Conservation (phyloP, 116 monocot genomes). For the Cymodocea nodosa region DNA sequence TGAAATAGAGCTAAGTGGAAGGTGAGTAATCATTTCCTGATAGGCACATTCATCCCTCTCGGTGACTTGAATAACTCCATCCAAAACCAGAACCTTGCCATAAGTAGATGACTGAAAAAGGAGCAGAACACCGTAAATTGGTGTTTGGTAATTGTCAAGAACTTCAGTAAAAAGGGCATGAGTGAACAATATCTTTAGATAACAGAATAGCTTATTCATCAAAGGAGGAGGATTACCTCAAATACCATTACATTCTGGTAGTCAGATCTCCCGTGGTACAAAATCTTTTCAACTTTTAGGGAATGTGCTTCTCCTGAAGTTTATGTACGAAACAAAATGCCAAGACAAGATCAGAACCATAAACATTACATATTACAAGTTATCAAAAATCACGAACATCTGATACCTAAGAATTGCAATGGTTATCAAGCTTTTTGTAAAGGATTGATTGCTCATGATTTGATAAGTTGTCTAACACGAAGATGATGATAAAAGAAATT, state of each 20-base stretch:
- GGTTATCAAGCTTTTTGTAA: too few species aligned
- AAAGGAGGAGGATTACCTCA: slow-evolving; percentile 38
- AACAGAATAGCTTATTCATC: too few species aligned
- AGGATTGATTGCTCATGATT: too few species aligned
- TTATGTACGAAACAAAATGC: not conserved
- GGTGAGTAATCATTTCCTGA: slow-evolving; percentile 94
- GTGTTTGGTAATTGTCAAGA: not conserved
- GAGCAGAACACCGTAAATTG: not conserved
- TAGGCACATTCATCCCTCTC: slow-evolving; percentile 97
- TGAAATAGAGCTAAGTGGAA: slow-evolving; percentile 84
- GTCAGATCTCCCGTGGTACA: slow-evolving; percentile 74
- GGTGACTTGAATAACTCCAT: slow-evolving; percentile 94
- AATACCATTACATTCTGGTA: slow-evolving; percentile 90
- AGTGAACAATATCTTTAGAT: too few species aligned
- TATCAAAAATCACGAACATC: too few species aligned
- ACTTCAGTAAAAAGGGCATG: not conserved
- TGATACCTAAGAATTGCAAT: too few species aligned
- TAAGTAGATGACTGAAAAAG: slow-evolving; percentile 73
- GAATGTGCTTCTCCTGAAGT: slow-evolving; percentile 70
- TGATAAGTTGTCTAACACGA: too few species aligned
- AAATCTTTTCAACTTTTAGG: slow-evolving; percentile 60
- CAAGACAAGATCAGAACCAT: too few species aligned
- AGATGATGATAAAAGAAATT: too few species aligned
- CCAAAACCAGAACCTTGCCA: slow-evolving; percentile 90
- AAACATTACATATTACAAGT: too few species aligned